A percentile compares a stretch with the other conserved stretches of the same genome.
phyloP scores from a whole-genome alignment of 2,329 filamentous ascomycete species.

The Ophiostoma montium region DNA sequence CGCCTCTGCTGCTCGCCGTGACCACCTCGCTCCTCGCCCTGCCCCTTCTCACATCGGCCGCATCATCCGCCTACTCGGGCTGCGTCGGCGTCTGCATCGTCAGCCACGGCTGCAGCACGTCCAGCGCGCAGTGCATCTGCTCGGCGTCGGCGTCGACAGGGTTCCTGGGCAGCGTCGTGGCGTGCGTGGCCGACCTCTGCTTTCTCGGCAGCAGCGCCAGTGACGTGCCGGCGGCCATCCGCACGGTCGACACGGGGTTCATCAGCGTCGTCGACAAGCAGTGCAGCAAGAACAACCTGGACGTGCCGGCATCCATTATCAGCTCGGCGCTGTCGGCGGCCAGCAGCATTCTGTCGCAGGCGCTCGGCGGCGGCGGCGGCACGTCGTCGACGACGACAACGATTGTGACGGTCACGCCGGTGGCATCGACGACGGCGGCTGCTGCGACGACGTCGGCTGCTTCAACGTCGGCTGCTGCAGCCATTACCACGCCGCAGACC shows the following conservation, averaged over 20 bases:
- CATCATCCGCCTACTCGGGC: slow-evolving; percentile 2
- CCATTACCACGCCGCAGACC: not conserved
- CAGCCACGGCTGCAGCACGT: slow-evolving; percentile 9
- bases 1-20: not conserved
- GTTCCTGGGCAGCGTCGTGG: slow-evolving; percentile 11
- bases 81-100: slow-evolving; percentile 12
- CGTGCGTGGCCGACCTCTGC: slow-evolving; percentile 11
- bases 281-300: slow-evolving; percentile 5
- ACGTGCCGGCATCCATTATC: slow-evolving; percentile 4
- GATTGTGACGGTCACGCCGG: not conserved
- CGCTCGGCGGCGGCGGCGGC: not conserved
- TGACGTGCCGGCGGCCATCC: slow-evolving; percentile 3
- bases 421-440: not conserved
- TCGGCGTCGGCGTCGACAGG: not conserved
- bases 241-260: slow-evolving; percentile 4
- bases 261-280: slow-evolving; percentile 7
- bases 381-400: slow-evolving; percentile 1
- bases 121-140: slow-evolving; percentile 12
- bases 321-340: slow-evolving; percentile 9
- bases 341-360: slow-evolving; percentile 6
- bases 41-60: not conserved
- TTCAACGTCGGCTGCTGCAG: not conserved
- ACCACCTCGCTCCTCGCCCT: not conserved
- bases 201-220: slow-evolving; percentile 1
- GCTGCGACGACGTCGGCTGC: not conserved